Conservation (phyloP, 2,329 filamentous ascomycete genomes). For the Aspergillus pseudoglaucus region DNA sequence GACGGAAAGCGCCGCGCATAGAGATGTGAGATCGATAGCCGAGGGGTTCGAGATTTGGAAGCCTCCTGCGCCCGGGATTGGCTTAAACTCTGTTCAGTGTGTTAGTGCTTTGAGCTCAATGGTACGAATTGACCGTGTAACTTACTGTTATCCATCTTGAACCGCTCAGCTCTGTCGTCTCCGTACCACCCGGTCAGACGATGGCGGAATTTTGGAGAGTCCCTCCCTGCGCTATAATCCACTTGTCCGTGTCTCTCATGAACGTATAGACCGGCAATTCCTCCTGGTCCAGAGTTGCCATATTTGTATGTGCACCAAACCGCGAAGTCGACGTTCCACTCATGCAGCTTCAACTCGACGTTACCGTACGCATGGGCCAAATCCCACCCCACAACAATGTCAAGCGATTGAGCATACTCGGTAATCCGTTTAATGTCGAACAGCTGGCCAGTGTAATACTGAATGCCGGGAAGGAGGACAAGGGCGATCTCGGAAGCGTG, state of each 20-base stretch:
- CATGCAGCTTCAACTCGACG: conserved; percentile 67
- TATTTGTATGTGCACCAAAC: conserved; percentile 95
- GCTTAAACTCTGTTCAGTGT: conserved; percentile 53
- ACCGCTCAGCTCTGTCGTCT: conserved; percentile 64
- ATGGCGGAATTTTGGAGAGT: conserved; percentile 51
- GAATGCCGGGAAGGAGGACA: conserved; percentile 74
- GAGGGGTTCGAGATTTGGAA: conserved; percentile 78
- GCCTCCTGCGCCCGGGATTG: conserved; percentile 69
- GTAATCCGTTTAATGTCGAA: conserved; percentile 78
- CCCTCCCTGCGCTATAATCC: conserved; percentile 33
- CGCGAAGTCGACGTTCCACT: conserved; percentile 86
- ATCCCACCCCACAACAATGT: conserved; percentile 75
- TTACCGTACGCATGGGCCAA: conserved; percentile 80
- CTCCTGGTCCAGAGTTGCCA: conserved; percentile 74
- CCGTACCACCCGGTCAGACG: conserved; percentile 80
- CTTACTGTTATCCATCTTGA: conserved; percentile 67
- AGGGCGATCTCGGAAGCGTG: conserved; percentile 67
- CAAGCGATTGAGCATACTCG: conserved; percentile 60
- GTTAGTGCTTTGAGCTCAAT: background rate
- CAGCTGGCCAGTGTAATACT: conserved; percentile 84
- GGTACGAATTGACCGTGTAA: background rate
- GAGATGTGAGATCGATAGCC: conserved; percentile 65
- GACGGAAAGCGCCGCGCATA: conserved; percentile 64
- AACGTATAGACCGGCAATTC: conserved; percentile 72
- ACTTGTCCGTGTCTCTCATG: conserved; percentile 61